Percentiles rank a stretch among this genome's conserved stretches.
Conservation (phyloP, 768 basidiomycete genomes). For the Leccinum longicurvipes region DNA sequence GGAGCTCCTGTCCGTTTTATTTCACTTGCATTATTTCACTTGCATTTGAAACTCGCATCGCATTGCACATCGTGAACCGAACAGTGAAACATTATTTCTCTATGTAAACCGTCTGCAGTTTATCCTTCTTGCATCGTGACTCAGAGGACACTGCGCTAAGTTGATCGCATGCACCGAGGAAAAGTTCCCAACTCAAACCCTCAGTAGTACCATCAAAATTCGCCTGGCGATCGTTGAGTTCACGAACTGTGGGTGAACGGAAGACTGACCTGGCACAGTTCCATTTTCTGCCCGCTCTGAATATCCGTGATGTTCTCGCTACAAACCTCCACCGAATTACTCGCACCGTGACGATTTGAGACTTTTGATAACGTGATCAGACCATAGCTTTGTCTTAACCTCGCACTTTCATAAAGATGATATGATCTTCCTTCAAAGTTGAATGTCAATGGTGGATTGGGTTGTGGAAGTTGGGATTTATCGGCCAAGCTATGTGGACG, state of each 20-base stretch:
- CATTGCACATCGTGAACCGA: background rate
- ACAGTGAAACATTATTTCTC: slow-evolving; percentile 6
- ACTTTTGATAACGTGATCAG: slow-evolving; percentile 6
- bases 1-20: background rate
- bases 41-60: background rate
- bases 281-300: slow-evolving; percentile 49
- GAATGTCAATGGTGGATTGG: slow-evolving; percentile 47
- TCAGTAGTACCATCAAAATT: slow-evolving; percentile 37
- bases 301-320: slow-evolving; percentile 53
- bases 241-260: background rate
- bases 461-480: slow-evolving; percentile 33
- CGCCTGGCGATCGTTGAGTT: slow-evolving; percentile 37
- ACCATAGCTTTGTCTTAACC: slow-evolving; percentile 44
- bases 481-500: slow-evolving; percentile 32
- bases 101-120: slow-evolving; percentile 1
- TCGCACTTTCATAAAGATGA: slow-evolving; percentile 45
- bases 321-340: slow-evolving; percentile 18
- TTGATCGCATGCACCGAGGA: slow-evolving; percentile 42
- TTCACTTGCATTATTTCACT: background rate
- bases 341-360: background rate
- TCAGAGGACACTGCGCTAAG: slow-evolving; percentile 34
- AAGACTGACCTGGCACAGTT: slow-evolving; percentile 51
- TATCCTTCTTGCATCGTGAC: slow-evolving; percentile 25
- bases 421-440: slow-evolving; percentile 37
- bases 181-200: slow-evolving; percentile 43